Percentiles rank a stretch among this genome's conserved stretches.
phyloP scores from a whole-genome alignment of 345 rosid species.

The Linum lewisii region DNA sequence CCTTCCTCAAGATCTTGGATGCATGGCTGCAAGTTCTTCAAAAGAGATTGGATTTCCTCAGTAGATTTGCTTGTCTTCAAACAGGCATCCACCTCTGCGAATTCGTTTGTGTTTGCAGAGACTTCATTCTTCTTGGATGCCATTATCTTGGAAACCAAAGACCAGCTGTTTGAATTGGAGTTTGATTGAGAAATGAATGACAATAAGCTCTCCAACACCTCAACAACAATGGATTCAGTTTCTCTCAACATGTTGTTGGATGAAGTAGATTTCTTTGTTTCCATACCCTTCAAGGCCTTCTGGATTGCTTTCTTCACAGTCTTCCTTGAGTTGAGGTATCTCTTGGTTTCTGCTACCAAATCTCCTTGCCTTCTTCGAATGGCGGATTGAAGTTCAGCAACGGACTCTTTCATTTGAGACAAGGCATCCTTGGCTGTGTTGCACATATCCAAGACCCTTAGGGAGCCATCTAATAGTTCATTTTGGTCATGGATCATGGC shows the following conservation, averaged over 20 bases:
- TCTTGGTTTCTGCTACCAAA: background rate
- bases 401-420: background rate
- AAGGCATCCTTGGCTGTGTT: background rate
- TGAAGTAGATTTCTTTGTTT: background rate
- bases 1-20: background rate
- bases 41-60: background rate
- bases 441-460: background rate
- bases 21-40: background rate
- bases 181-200: background rate
- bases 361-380: background rate
- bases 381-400: background rate
- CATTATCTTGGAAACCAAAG: background rate
- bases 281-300: background rate
- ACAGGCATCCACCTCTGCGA: background rate
- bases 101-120: background rate
- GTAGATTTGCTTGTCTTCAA: background rate
- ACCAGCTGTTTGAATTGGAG: background rate
- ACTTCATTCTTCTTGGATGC: too few species aligned
- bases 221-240: background rate
- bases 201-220: background rate
- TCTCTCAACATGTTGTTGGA: background rate
- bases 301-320: background rate
- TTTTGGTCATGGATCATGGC: background rate
- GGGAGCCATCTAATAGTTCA: background rate
- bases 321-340: background rate